Evolutionary conservation across 2,329 filamentous ascomycete genomes (phyloP), one percentile per base, ranked within the genome.

Genomic region (Fusarium lateritium): DNA sequence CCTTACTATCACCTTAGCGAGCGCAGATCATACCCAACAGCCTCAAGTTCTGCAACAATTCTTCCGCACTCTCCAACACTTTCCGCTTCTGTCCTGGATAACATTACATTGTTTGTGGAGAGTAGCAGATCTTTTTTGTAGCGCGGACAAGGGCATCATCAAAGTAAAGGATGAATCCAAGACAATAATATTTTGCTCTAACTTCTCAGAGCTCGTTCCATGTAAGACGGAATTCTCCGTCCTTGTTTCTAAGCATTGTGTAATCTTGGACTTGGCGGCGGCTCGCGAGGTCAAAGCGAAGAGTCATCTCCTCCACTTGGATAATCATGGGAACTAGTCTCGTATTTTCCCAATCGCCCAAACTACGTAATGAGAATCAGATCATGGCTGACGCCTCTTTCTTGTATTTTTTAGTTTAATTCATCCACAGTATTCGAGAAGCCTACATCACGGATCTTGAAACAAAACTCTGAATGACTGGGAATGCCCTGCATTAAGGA

Each of bases 71-170:
- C 50, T 42, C 24, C 34, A 7, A 31, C 46, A 15, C 50, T 55
- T 66, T 39, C 24, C 62, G 28, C 24, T 49, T 66, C 44, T 43
- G 62, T 49, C 36, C 38, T 61, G 61, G 47, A 61, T 38, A 46
- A 13, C 62, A 65, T 67, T 33, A 24, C 64, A 67, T 54, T 50
- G 57, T 10, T 53, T 57, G 62, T 67, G 64, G 64, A 14, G 42
- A 46, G 17, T 15, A 3, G 61, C 38, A 34, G 63, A 62, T 66
- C 49, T 46, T 39, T 51, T n/a, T 36, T 49, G 3, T 46, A 42
- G 39, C 24, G 17, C 24, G 38, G 58, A 64, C 36, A 49, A 45
- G 34, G 44, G 42, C 24, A 34, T 24, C 5, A 19, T 46, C 33
- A 21, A 10, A 28, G 14, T 43, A 24, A n/a, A 26, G 3, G 34